Evolutionary conservation across 2,329 filamentous ascomycete species (phyloP), one percentile per base, ranked within the genome.

Genomic region (Neocatenulostroma microsporum): DNA sequence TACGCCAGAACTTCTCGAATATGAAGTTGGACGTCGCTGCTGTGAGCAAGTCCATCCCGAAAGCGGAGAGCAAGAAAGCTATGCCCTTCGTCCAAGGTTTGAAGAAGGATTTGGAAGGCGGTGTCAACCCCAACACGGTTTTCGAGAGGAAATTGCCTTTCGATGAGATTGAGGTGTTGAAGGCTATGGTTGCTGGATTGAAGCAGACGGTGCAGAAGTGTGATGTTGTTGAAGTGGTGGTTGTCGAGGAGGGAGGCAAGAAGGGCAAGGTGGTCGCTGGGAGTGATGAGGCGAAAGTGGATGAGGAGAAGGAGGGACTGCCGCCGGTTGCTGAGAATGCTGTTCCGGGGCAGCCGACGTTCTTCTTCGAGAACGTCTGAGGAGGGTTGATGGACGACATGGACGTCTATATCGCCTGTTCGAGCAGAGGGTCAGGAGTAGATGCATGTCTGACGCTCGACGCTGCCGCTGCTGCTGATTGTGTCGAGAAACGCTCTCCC

Each of bases 11-110:
- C 44, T 86, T 86, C 64, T 73, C 84, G 42, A 61, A 72, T 13
- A 50, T 73, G 31, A 76, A 66, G 47, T 69, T 83, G 46, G 80
- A 94, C 56, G 84, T 93, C 60, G 94, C 93, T 69, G 78, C 76
- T 39, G 69, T 95, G 30, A 84, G 79, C 53, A 79, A 78, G 48
- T 75, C 79, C 56, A 80, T 95, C 40, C 78, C 78, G 50, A 94
- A 94, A 70, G 72, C 86, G 56, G 84, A 93, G 65, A 86, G 87
- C 74, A 98, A 96, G 77, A 91, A 93, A 67, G 89, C 87, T 2
- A 96, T 96, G 89, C 91, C 91, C 0, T 96, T 95, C 56, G 80
- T 95, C 33, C 88, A 96, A 66, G 66, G 62, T 5, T 69, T 96
- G 42, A 95, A 95, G 80, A 84, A 76, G 62, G 78, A 84, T 35